A percentile compares a stretch with the other conserved stretches of the same genome.
Conservation (phyloP, 192 early-diverging fungal genomes). For the Coemansia sp. region DNA sequence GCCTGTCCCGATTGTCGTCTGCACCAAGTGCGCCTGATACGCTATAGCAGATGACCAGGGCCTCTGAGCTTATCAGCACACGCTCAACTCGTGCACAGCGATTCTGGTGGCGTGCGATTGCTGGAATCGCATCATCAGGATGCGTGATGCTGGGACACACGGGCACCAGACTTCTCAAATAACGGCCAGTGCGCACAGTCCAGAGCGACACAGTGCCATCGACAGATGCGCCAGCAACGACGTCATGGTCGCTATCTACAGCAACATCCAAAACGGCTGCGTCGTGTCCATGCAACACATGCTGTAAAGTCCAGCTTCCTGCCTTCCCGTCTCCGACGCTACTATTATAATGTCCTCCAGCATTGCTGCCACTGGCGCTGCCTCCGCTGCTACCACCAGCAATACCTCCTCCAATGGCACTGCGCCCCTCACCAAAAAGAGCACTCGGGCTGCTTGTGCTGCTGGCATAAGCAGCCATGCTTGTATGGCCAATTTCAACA, state of each 20-base stretch:
- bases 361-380: not conserved
- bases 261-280: slow-evolving; percentile 37
- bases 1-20: slow-evolving; percentile 15
- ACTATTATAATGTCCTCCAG: not conserved
- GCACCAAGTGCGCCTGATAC: slow-evolving; percentile 26
- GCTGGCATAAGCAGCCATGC: slow-evolving; percentile 25
- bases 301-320: slow-evolving; percentile 23
- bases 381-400: not conserved
- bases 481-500: slow-evolving; percentile 30
- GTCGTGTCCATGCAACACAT: slow-evolving; percentile 39
- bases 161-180: slow-evolving; percentile 32
- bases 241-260: slow-evolving; percentile 31
- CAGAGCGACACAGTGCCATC: slow-evolving; percentile 46
- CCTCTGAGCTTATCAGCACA: slow-evolving; percentile 34
- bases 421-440: not conserved
- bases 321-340: not conserved
- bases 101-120: slow-evolving; percentile 9
- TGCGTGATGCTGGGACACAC: not conserved
- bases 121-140: slow-evolving; percentile 15
- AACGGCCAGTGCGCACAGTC: slow-evolving; percentile 26
- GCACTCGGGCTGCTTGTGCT: not conserved
- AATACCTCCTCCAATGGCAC: not conserved
- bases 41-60: slow-evolving; percentile 37
- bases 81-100: slow-evolving; percentile 38
- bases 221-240: slow-evolving; percentile 35